These are phyloP conservation scores for Yamadazyma aaseri DNA, from an alignment of 1,139 yeast species.

Conservation along the genomic window DNA sequence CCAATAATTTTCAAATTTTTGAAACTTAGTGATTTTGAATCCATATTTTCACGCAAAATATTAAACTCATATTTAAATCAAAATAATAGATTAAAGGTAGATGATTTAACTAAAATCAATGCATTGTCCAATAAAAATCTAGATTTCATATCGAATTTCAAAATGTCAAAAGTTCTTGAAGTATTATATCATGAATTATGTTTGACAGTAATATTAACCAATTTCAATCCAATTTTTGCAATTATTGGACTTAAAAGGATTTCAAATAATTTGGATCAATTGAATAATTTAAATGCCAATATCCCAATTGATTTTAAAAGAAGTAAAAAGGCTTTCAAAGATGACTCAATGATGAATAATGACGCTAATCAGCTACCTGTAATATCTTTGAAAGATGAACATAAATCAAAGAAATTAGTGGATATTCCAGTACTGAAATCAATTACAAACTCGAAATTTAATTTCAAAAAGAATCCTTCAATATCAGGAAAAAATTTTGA, in stretches of 20 bases:
- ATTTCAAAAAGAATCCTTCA: slow-evolving; percentile 18
- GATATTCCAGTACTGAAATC: slow-evolving; percentile 14
- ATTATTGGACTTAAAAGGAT: slow-evolving; percentile 28
- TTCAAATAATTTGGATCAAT: slow-evolving; percentile 30
- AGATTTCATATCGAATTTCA: slow-evolving; percentile 1
- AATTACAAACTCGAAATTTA: slow-evolving; percentile 14
- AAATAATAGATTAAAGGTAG: background rate
- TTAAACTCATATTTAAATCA: slow-evolving; percentile 5
- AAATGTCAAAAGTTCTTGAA: slow-evolving; percentile 13
- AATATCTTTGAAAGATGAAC: slow-evolving; percentile 11
- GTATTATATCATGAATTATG: slow-evolving; percentile 40
- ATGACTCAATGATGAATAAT: slow-evolving; percentile 8
- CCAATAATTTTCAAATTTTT: slow-evolving; percentile 8
- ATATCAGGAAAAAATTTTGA: slow-evolving; percentile 58
- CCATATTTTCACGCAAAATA: slow-evolving; percentile 12
- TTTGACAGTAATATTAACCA: slow-evolving; percentile 40
- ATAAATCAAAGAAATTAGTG: slow-evolving; percentile 5
- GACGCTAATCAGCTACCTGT: slow-evolving; percentile 8
- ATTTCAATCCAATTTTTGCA: slow-evolving; percentile 31
- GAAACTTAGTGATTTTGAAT: slow-evolving; percentile 10
- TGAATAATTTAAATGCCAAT: slow-evolving; percentile 25
- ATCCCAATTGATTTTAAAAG: slow-evolving; percentile 23
- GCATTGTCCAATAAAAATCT: background rate
- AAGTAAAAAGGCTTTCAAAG: slow-evolving; percentile 9
- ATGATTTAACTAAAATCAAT: background rate